These are phyloP conservation scores for Mycena vulgaris DNA, from an alignment of 768 basidiomycete species.

Conservation along the genomic window DNA sequence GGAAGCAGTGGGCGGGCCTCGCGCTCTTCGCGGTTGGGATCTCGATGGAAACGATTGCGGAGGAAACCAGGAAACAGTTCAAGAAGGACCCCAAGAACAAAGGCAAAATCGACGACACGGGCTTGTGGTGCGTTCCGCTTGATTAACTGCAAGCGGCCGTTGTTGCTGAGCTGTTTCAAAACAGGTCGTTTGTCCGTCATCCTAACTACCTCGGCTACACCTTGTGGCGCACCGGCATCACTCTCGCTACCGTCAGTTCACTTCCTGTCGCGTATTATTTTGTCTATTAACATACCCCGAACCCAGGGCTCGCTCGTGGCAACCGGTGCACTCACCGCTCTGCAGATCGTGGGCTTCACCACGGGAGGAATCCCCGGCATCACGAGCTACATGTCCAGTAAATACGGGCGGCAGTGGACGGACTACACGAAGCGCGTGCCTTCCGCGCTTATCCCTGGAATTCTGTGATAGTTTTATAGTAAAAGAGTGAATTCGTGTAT, in stretches of 20 bases:
- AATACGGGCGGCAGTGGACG: conserved; percentile 30
- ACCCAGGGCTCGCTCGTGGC: conserved; percentile 29
- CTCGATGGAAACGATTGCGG: conserved; percentile 38
- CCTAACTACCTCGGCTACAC: conserved; percentile 45
- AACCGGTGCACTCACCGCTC: not conserved
- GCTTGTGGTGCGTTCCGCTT: conserved; percentile 36
- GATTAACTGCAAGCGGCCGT: not conserved
- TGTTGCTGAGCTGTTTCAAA: conserved; percentile 21
- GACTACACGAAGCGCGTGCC: conserved; percentile 33
- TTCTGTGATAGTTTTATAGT: too few relatives aligned
- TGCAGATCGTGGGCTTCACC: conserved; percentile 3
- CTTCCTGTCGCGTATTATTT: not conserved
- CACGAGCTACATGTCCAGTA: conserved; percentile 16
- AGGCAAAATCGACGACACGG: conserved; percentile 41
- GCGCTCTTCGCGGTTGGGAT: conserved; percentile 38
- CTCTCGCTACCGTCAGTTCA: conserved; percentile 35
- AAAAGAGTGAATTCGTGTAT: too few relatives aligned
- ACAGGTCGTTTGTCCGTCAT: conserved; percentile 41
- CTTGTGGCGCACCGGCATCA: conserved; percentile 44
- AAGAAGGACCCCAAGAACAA: conserved; percentile 44
- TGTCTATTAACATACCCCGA: not conserved
- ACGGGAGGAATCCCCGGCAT: conserved; percentile 6
- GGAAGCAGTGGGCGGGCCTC: conserved; percentile 38
- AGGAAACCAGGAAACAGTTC: conserved; percentile 41
- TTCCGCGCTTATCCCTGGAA: conserved; percentile 31